Evolutionary conservation across 768 basidiomycete species (phyloP), one percentile per base, ranked within the genome.

Genomic region (Flagelloscypha sp.): DNA sequence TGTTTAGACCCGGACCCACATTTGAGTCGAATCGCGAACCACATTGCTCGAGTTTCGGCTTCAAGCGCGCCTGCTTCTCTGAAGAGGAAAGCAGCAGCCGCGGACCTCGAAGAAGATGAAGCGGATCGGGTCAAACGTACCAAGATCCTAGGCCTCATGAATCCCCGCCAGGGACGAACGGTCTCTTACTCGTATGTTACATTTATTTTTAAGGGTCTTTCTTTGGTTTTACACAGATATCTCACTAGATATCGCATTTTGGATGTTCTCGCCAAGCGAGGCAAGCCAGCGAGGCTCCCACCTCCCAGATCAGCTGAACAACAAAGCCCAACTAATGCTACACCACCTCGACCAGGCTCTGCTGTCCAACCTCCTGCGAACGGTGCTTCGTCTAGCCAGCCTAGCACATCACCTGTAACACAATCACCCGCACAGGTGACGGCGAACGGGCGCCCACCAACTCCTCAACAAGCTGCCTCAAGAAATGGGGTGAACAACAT

Each of bases 71-170:
- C 84, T 2, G 59, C 68, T 12, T 79, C 87, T 1, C 60, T 87
- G 41, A 89, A 88, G 43, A 72, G 85, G 13, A 89, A 88, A 53
- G 79, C 79, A 24, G 65, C 72, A 5, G 74, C 68, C 3, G 58
- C 78, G 48, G 80, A 84, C 25, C 74, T 74, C 6, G 84, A 84
- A 45, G 81, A 84, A 38, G 81, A 85, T 37, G 84, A 85, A 42
- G 69, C 72, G 3, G 81, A 85, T 46, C 84, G 75, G 53, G 76
- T 73, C 19, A 74, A 81, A 30, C 70, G 79, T 33, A 62, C 69
- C 15, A 84, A 85, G 65, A 74, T 90, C 36, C 70, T 84, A 63
- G 72, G 82, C 36, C 84, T 79, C 59, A 84, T 85, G 84, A 74
- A 74, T 34, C 82, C 84, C 7, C 62, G 65, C 27, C 55, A 68